Evolutionary conservation across 2,329 filamentous ascomycete species (phyloP), one percentile per base, ranked within the genome.

Genomic region (Trichoderma endophyticum): DNA sequence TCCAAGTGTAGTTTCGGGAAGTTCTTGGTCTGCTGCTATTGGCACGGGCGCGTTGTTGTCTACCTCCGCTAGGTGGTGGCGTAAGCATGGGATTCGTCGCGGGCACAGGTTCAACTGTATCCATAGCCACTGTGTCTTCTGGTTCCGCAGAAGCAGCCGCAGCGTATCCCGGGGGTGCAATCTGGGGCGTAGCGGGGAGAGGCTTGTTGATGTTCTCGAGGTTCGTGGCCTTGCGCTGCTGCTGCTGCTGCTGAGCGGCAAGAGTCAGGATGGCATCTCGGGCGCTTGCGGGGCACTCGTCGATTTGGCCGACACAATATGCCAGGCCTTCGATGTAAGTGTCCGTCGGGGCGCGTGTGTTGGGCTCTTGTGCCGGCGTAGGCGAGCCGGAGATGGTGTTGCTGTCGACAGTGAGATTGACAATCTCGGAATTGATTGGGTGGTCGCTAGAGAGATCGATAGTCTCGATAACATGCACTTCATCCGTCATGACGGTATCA

Each of bases 261-360:
- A 80, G 75, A 34, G 77, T 76, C 61, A 80, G 71, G 28, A 80
- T 76, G 34, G 79, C 79, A 14, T 69, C 67, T 21, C 74, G 72
- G 18, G 76, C 79, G n/a, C 75, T 76, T 11, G 74, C 71, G 18
- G 78, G 78, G 6, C 73, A 75, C 54, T 74, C 70, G 57, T 76
- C 75, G 28, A 79, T 75, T 71, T 81, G 80, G 54, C 80, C 80
- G 32, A 81, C 75, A 71, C 79, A 75, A 74, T 80, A 80, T 62
- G 79, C 80, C 43, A 81, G 75, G 64, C 79, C 80, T 43, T 78
- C 71, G 21, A 77, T 48, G 43, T 73, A 78, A 1, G 61, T 60
- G 51, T 74, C 74, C 57, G 73, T 60, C n/a, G 15, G 43, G 6
- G 32, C 30, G 21, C 32, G 21, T 24, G 18, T 18, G 4, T 39